Evolutionary conservation across 768 basidiomycete genomes (phyloP).

Genomic region (Naematelia aurantialba): DNA sequence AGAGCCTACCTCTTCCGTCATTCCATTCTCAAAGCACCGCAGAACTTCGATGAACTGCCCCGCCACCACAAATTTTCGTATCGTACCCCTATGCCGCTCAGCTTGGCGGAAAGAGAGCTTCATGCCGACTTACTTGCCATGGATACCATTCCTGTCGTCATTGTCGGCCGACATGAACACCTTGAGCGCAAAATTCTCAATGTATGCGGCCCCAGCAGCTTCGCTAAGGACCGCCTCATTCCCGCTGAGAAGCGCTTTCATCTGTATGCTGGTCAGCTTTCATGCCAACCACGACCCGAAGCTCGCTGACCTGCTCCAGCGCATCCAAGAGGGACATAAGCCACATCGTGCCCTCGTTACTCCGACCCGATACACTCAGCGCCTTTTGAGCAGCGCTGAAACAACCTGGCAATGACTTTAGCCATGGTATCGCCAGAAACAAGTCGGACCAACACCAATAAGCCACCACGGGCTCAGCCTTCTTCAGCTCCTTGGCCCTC

Average conservation of each 20-base stretch:
- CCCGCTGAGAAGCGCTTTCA: constrained; percentile 70
- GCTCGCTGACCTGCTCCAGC: constrained; percentile 63
- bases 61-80: constrained; percentile 90
- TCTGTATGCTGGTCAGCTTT: constrained; percentile 44
- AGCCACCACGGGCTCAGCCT: constrained; percentile 77
- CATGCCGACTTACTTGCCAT: constrained; percentile 61
- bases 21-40: constrained; percentile 52
- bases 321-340: constrained; percentile 69
- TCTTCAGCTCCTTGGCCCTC: constrained; percentile 79
- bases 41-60: constrained; percentile 91
- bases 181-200: constrained; percentile 89
- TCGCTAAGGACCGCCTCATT: constrained; percentile 81
- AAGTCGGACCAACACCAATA: constrained; percentile 79
- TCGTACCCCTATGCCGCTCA: constrained; percentile 63
- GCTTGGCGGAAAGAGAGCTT: neutral
- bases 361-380: constrained; percentile 59
- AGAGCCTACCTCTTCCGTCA: constrained; percentile 47
- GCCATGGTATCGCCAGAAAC: constrained; percentile 1
- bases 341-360: constrained; percentile 66
- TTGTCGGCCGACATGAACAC: constrained; percentile 87
- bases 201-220: constrained; percentile 74
- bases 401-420: constrained; percentile 58
- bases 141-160: constrained; percentile 74
- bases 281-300: neutral
- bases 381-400: constrained; percentile 90